phyloP scores from a whole-genome alignment of 2,329 filamentous ascomycete species.

The Mycosphaerelloides madeirae region DNA sequence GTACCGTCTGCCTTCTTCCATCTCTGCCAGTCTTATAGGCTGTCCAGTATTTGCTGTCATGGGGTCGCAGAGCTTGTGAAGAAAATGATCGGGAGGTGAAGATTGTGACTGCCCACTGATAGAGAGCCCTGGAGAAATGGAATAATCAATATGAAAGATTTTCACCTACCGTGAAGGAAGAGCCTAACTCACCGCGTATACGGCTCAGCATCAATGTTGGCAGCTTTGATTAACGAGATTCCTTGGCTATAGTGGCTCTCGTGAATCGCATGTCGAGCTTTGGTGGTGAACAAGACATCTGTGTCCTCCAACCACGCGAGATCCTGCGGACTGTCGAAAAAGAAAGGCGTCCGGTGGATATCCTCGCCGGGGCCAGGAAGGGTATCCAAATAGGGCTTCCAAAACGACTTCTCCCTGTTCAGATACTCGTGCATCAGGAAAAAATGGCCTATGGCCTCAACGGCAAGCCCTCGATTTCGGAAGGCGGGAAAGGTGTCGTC shows the following conservation, averaged over 20 bases:
- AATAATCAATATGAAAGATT: conserved; percentile 16
- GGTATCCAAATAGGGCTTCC: conserved; percentile 35
- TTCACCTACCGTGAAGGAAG: conserved; percentile 22
- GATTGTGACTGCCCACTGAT: conserved; percentile 49
- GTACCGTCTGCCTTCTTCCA: conserved; percentile 29
- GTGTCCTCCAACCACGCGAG: conserved; percentile 33
- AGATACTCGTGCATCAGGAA: conserved; percentile 35
- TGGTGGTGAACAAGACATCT: conserved; percentile 30
- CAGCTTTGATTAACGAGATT: conserved; percentile 26
- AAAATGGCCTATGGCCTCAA: conserved; percentile 33
- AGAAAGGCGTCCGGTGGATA: conserved; percentile 29
- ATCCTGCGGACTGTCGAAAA: conserved; percentile 31
- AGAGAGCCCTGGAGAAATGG: conserved; percentile 39
- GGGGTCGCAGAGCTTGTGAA: conserved; percentile 34
- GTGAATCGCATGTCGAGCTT: conserved; percentile 33
- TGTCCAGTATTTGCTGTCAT: conserved; percentile 34
- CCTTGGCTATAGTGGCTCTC: conserved; percentile 35
- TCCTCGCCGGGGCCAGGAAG: conserved; percentile 30
- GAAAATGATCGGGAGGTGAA: conserved; percentile 50
- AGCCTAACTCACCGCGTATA: conserved; percentile 39
- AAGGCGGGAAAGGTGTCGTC: conserved; percentile 32
- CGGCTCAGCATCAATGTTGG: conserved; percentile 29
- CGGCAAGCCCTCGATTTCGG: conserved; percentile 22
- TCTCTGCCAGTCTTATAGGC: conserved; percentile 29
- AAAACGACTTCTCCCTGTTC: conserved; percentile 31